A percentile compares a stretch with the other conserved stretches of the same genome.
These are phyloP conservation scores for Soucietia sequanensis DNA, from an alignment of 805 yeast genomes.

Conservation along the genomic window DNA sequence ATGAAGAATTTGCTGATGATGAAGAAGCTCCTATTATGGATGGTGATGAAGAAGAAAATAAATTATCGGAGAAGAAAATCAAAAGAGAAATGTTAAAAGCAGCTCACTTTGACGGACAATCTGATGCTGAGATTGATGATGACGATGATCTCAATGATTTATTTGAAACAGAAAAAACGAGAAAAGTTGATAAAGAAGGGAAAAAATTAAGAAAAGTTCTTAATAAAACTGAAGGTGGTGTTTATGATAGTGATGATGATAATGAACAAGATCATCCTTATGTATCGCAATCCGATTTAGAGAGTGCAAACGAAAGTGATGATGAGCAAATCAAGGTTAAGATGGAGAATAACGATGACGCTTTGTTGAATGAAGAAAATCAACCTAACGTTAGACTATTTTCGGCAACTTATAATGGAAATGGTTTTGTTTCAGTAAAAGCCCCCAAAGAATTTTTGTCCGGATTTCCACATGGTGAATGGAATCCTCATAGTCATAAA, in stretches of 20 bases:
- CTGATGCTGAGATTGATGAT: conserved; percentile 55
- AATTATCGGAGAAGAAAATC: conserved; percentile 79
- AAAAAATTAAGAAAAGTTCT: conserved; percentile 79
- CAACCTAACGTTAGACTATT: conserved; percentile 11
- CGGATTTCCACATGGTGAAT: conserved; percentile 75
- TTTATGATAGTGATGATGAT: conserved; percentile 85
- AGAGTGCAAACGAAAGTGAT: conserved; percentile 59
- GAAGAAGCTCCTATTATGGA: conserved; percentile 98
- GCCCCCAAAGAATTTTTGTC: conserved; percentile 60
- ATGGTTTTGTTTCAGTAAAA: conserved; percentile 54
- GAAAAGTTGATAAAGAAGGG: conserved; percentile 89
- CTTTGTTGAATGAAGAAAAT: conserved; percentile 7
- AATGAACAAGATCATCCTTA: conserved; percentile 65
- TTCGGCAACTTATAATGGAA: conserved; percentile 28
- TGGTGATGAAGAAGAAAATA: conserved; percentile 93
- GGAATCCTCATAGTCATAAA: conserved; percentile 68
- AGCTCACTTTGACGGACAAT: conserved; percentile 66
- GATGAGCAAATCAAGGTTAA: conserved; percentile 37
- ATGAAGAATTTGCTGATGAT: conserved; percentile 97
- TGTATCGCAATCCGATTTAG: conserved; percentile 53
- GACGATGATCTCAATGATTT: conserved; percentile 69
- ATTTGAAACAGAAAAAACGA: conserved; percentile 56
- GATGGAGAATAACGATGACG: conserved; percentile 29
- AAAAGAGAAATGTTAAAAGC: conserved; percentile 85
- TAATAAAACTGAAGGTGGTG: conserved; percentile 82